Percentiles rank a stretch among this genome's conserved stretches.
Evolutionary conservation across 2,329 filamentous ascomycete species (phyloP).

Genomic region (Fusarium sp.): DNA sequence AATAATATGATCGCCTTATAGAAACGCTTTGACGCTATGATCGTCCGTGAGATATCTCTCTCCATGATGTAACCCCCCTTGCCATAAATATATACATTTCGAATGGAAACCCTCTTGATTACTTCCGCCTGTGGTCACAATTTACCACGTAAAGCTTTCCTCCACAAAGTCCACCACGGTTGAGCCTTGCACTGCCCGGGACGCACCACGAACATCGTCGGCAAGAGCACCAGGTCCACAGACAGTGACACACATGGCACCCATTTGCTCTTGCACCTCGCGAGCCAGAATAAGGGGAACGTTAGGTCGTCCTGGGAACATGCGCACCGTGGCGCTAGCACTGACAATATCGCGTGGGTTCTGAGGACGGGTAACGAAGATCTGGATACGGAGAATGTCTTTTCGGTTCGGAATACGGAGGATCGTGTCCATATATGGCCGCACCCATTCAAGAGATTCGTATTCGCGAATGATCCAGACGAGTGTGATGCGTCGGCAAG

Average conservation of each 20-base stretch:
- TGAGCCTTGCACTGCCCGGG: constrained; percentile 70
- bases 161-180: constrained; percentile 79
- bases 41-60: constrained; percentile 21
- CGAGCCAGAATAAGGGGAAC: constrained; percentile 81
- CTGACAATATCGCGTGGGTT: constrained; percentile 84
- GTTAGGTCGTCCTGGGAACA: constrained; percentile 91
- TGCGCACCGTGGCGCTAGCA: constrained; percentile 83
- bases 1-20: constrained; percentile 32
- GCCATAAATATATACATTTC: constrained; percentile 45
- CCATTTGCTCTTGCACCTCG: constrained; percentile 84
- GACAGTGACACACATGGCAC: constrained; percentile 88
- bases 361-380: constrained; percentile 90
- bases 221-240: constrained; percentile 80
- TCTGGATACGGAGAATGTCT: constrained; percentile 84
- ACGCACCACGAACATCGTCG: constrained; percentile 79
- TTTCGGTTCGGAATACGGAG: constrained; percentile 82
- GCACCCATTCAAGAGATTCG: constrained; percentile 92
- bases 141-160: constrained; percentile 77
- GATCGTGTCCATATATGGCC: constrained; percentile 82
- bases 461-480: constrained; percentile 94
- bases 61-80: constrained; percentile 36
- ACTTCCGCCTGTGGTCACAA: constrained; percentile 2
- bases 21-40: constrained; percentile 29
- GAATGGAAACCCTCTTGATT: constrained; percentile 37
- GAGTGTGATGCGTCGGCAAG: constrained; percentile 83